These are phyloP conservation scores for Eleusine indica DNA, from an alignment of 176 grass and related monocot species.

Conservation along the genomic window DNA sequence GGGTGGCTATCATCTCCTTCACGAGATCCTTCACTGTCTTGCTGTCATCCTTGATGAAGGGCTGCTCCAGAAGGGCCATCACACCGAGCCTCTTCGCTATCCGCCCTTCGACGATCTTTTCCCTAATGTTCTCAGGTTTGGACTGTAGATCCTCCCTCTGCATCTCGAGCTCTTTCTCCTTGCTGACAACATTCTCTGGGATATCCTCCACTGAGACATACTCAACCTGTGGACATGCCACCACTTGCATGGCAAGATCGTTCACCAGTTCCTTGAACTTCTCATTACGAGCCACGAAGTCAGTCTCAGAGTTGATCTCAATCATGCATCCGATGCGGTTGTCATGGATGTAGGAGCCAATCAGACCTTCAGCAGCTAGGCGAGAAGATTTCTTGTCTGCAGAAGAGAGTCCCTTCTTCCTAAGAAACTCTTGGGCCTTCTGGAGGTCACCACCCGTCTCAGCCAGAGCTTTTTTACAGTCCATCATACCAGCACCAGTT, in stretches of 20 bases:
- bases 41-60: constrained; percentile 89
- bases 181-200: constrained; percentile 65
- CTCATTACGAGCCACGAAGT: constrained; percentile 91
- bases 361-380: constrained; percentile 81
- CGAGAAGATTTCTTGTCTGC: constrained; percentile 97
- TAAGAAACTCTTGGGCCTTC: constrained; percentile 85
- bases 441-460: constrained; percentile 82
- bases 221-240: constrained; percentile 90
- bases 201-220: constrained; percentile 91
- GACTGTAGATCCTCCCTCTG: constrained; percentile 89
- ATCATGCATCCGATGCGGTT: constrained; percentile 87
- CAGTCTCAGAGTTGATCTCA: constrained; percentile 93
- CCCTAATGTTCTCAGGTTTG: constrained; percentile 87
- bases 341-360: constrained; percentile 94
- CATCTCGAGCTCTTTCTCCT: constrained; percentile 96
- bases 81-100: constrained; percentile 90
- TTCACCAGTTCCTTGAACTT: constrained; percentile 95
- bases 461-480: constrained; percentile 91
- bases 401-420: constrained; percentile 97
- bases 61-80: constrained; percentile 93
- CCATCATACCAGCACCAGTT: constrained; percentile 99
- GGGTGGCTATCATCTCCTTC: constrained; percentile 77
- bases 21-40: constrained; percentile 89
- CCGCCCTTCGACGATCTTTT: constrained; percentile 92
- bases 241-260: constrained; percentile 93